Conservation (phyloP, 2,329 filamentous ascomycete species). For the Drechslerella dactyloides region DNA sequence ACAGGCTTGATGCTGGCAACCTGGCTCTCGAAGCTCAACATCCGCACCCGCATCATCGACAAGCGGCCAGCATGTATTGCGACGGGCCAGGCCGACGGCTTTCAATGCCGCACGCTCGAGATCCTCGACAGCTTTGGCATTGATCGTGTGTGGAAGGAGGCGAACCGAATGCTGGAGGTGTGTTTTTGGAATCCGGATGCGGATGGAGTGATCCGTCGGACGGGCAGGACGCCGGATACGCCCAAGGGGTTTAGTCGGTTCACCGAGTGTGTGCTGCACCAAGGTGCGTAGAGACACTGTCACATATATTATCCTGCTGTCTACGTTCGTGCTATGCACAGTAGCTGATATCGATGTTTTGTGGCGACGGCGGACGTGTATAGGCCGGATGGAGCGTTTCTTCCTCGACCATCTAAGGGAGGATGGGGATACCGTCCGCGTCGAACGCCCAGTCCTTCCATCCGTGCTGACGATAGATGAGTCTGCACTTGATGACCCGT, state of each 20-base stretch:
- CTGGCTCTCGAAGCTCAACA: slow-evolving; percentile 62
- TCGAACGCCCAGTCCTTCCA: slow-evolving; percentile 69
- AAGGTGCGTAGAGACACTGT: slow-evolving; percentile 61
- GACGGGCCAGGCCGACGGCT: slow-evolving; percentile 60
- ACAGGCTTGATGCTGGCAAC: slow-evolving; percentile 54
- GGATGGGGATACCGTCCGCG: slow-evolving; percentile 62
- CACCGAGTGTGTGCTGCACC: slow-evolving; percentile 71
- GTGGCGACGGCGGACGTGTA: not conserved
- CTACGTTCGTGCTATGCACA: not conserved
- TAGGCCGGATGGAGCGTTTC: slow-evolving; percentile 67
- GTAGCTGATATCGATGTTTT: not conserved
- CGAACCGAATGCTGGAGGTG: slow-evolving; percentile 71
- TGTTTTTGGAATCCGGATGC: slow-evolving; percentile 68
- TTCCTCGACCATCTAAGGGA: slow-evolving; percentile 69
- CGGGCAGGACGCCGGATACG: slow-evolving; percentile 69
- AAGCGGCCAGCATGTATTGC: slow-evolving; percentile 58
- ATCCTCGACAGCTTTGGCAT: slow-evolving; percentile 77
- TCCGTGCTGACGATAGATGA: slow-evolving; percentile 65
- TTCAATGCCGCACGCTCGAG: slow-evolving; percentile 72
- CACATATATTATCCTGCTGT: not conserved
- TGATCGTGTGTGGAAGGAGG: slow-evolving; percentile 69
- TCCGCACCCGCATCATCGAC: slow-evolving; percentile 61
- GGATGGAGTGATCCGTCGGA: slow-evolving; percentile 65
- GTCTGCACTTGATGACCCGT: slow-evolving; percentile 61
- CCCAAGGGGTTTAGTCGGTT: slow-evolving; percentile 68